Percentiles rank a stretch among this genome's conserved stretches.
These are phyloP conservation scores for Alternaria sp. DNA, from an alignment of 2,329 filamentous ascomycete species.

Conservation along the genomic window DNA sequence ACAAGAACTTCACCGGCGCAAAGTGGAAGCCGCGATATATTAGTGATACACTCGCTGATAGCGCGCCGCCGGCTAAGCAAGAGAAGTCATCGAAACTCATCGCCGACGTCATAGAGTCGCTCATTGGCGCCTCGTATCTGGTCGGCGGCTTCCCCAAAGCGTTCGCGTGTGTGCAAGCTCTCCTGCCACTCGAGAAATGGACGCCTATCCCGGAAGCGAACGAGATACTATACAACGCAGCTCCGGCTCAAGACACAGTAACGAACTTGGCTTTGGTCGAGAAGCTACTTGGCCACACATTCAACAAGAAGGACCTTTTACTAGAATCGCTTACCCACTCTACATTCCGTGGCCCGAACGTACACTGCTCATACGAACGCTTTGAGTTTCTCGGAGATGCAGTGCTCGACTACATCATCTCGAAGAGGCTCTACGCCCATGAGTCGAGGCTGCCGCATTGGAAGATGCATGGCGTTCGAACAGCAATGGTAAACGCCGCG, in stretches of 20 bases:
- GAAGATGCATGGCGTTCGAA: constrained; percentile 77
- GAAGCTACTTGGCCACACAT: constrained; percentile 72
- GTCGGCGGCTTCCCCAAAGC: constrained; percentile 72
- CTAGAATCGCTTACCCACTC: constrained; percentile 82
- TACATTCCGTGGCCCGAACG: constrained; percentile 57
- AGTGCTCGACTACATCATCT: constrained; percentile 79
- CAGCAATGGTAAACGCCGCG: constrained; percentile 78
- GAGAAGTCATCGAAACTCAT: constrained; percentile 75
- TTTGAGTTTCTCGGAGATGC: constrained; percentile 90
- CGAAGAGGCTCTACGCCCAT: constrained; percentile 64
- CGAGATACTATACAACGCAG: constrained; percentile 33
- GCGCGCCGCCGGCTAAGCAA: constrained; percentile 34
- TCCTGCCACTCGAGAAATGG: constrained; percentile 68
- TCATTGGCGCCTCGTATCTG: constrained; percentile 77
- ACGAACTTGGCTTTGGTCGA: constrained; percentile 59
- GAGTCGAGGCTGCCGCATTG: constrained; percentile 57
- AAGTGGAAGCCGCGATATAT: constrained; percentile 76
- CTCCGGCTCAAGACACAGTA: constrained; percentile 13
- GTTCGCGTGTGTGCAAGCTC: constrained; percentile 63
- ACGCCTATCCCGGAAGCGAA: constrained; percentile 29
- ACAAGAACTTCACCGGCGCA: constrained; percentile 67
- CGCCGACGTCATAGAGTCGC: constrained; percentile 85
- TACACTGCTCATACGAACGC: constrained; percentile 68
- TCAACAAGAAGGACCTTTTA: constrained; percentile 70
- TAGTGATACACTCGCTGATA: constrained; percentile 46